phyloP scores from a whole-genome alignment of 2,329 filamentous ascomycete genomes.

The Hymenotorrendiella dingleyae region DNA sequence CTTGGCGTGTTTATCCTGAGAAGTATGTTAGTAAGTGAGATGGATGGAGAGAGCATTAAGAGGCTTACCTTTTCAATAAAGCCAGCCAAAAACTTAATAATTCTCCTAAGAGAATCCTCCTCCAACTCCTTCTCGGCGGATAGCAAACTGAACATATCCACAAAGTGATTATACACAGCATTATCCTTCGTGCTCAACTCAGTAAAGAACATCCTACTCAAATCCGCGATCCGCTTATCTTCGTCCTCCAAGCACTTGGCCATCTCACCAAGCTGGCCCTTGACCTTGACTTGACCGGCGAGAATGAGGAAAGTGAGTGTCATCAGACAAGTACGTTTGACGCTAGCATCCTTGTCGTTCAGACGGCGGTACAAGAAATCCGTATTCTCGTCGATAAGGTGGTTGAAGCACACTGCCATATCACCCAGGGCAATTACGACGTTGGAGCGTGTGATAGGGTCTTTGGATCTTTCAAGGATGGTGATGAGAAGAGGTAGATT shows the following conservation, averaged over 20 bases:
- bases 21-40: slow-evolving; percentile 16
- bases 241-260: slow-evolving; percentile 95
- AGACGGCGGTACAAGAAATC: slow-evolving; percentile 94
- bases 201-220: slow-evolving; percentile 97
- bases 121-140: slow-evolving; percentile 75
- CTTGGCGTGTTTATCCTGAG: slow-evolving; percentile 90
- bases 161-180: slow-evolving; percentile 98
- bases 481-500: slow-evolving; percentile 93
- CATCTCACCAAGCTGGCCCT: slow-evolving; percentile 97
- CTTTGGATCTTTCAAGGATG: slow-evolving; percentile 90
- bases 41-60: neutral
- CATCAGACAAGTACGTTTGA: slow-evolving; percentile 97
- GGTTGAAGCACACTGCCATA: slow-evolving; percentile 99
- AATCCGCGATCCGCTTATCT: slow-evolving; percentile 89
- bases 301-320: slow-evolving; percentile 95
- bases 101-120: slow-evolving; percentile 78
- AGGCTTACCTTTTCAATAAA: slow-evolving; percentile 89
- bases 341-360: slow-evolving; percentile 79
- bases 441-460: slow-evolving; percentile 90
- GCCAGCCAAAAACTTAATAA: slow-evolving; percentile 86
- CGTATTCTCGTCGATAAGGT: slow-evolving; percentile 97
- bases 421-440: slow-evolving; percentile 95
- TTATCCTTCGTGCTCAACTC: slow-evolving; percentile 98
- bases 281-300: slow-evolving; percentile 97
- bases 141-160: slow-evolving; percentile 95